Evolutionary conservation across 768 basidiomycete species (phyloP), one percentile per base, ranked within the genome.

Genomic region (Leccinum imitatum): DNA sequence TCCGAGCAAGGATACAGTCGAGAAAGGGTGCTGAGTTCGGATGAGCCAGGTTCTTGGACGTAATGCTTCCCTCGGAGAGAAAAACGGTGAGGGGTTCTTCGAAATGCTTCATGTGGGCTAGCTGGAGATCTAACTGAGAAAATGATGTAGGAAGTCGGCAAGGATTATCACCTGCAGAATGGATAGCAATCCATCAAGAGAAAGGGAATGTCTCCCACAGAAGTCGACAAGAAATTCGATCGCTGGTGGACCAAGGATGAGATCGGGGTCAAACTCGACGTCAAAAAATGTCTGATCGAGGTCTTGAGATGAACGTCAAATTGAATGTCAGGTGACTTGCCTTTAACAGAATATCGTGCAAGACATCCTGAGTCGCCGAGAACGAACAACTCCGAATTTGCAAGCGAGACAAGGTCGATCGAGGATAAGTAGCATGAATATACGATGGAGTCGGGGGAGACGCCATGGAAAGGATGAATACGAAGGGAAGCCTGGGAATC

Each of bases 51-150:
- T 57, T 27, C 19, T 27, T 25, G 53, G 57, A 63, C 11, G 50
- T 17, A 9, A 64, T 31, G 21, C 3, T 50, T 46, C 56, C 58
- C 10, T 63, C 67, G 53, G 64, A 4, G 37, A 67, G 56, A 57
- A 72, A 48, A 8, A 79, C 53, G 3, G 81, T 77, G 14, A 90
- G 70, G 0, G 86, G 84, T 25, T 89, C 83, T 27, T 79, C 79
- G 63, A 89, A 90, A 69, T 93, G 90, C 61, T 88, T 88, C 70
- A 91, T 71, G 67, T 90, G 78, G 0, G 78, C 77, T 3, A 91
- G 74, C 87, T 91, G 25, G 13, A 19, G 62, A 14, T 47, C 53
- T 14, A 48, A 9, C 17, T 55, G 33, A 62, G 57, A 53, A 47
- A 35, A 3, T 21, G 21, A 37, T 17, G 2, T 11, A 1, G 35